phyloP scores from a whole-genome alignment of 257 asterid genomes.

The Lycium barbarum region DNA sequence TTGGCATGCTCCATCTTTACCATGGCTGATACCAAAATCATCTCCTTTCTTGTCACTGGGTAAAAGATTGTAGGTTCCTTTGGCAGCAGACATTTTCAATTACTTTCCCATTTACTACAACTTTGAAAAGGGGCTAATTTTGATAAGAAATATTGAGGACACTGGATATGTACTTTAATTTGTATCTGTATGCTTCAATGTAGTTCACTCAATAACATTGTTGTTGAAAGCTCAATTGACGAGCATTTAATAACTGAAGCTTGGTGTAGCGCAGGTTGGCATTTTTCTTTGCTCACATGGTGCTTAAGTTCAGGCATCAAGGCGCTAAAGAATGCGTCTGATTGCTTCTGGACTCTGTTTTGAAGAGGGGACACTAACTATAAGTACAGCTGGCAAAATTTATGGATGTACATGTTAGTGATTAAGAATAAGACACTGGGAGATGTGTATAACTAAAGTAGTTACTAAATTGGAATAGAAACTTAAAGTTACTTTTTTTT shows the following conservation, averaged over 20 bases:
- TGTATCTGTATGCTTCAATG: neutral
- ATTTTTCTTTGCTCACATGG: neutral
- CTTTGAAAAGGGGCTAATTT: neutral
- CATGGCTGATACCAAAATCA: neutral
- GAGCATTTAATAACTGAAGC: neutral
- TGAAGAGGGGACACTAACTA: neutral
- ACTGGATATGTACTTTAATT: neutral
- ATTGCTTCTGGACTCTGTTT: neutral
- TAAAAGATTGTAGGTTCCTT: neutral
- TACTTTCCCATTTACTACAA: neutral
- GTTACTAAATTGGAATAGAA: constrained; percentile 4
- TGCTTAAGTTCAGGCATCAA: constrained; percentile 25
- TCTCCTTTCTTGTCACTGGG: neutral
- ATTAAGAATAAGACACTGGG: neutral
- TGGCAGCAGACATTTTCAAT: neutral
- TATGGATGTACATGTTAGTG: neutral
- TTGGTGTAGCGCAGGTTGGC: neutral
- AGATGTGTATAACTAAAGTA: neutral
- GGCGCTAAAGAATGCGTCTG: neutral
- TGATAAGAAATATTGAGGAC: neutral
- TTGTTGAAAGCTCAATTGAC: neutral
- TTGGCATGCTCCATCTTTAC: neutral
- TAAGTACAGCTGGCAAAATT: neutral
- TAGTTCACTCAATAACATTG: neutral
- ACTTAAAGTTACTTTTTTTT: neutral